Evolutionary conservation across 176 grass and related monocot genomes (phyloP).

Genomic region (Oryza officinalis): DNA sequence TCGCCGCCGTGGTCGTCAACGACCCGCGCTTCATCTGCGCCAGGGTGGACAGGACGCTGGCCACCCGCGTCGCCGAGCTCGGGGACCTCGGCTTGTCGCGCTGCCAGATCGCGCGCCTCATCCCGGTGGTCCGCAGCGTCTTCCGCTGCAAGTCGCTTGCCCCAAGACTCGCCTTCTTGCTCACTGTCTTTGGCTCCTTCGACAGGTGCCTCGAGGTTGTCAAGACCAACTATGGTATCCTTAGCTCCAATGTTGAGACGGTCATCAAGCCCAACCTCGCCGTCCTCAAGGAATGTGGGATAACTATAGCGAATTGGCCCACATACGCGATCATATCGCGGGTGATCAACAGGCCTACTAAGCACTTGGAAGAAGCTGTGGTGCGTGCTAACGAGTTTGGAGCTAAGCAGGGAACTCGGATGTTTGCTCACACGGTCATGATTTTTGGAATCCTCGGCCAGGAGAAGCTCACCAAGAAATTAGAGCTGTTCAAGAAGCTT

Average conservation of each 20-base stretch:
- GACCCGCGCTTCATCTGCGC: constrained; percentile 23
- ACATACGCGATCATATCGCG: neutral
- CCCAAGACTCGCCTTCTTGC: constrained; percentile 18
- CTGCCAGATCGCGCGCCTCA: constrained; percentile 19
- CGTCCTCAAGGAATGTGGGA: neutral
- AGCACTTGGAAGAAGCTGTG: neutral
- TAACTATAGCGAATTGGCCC: neutral
- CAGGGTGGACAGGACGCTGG: constrained; percentile 17
- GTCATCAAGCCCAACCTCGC: neutral
- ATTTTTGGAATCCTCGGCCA: neutral
- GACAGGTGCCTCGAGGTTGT: neutral
- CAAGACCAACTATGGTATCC: neutral
- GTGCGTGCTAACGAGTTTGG: neutral
- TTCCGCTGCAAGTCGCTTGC: neutral
- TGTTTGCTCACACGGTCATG: neutral
- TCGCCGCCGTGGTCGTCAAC: neutral
- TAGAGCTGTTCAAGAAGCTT: neutral
- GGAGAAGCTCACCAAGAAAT: neutral
- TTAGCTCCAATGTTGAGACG: neutral
- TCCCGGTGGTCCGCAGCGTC: neutral
- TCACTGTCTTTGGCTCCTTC: constrained; percentile 35
- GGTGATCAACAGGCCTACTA: neutral
- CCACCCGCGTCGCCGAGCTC: constrained; percentile 8
- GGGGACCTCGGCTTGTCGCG: constrained; percentile 13
- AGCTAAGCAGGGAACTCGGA: neutral